phyloP scores from a whole-genome alignment of 768 basidiomycete species.

The Macrolepiota fuliginosa region DNA sequence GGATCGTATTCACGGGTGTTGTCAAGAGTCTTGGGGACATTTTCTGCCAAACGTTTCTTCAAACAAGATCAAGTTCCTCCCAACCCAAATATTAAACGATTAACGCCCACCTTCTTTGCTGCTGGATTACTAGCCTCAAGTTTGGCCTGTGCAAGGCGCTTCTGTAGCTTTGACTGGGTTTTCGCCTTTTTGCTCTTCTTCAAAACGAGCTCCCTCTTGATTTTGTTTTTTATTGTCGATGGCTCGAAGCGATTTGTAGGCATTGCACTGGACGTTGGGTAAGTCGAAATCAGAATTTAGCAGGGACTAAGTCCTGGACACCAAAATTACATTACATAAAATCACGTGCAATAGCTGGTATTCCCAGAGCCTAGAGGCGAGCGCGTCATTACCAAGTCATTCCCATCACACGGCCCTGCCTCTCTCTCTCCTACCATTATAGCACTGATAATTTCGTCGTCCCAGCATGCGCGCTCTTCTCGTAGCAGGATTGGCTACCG shows the following conservation, averaged over 20 bases:
- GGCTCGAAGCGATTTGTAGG: constrained; percentile 56
- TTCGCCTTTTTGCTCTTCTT: constrained; percentile 76
- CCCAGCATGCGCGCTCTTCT: constrained; percentile 2
- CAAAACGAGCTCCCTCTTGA: constrained; percentile 78
- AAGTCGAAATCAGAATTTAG: too few species aligned
- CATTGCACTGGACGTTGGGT: constrained; percentile 27
- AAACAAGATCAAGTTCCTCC: not conserved
- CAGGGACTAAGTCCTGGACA: too few species aligned
- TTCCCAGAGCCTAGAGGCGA: too few species aligned
- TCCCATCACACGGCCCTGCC: not conserved
- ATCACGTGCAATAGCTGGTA: too few species aligned
- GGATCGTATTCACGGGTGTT: constrained; percentile 88
- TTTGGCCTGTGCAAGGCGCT: constrained; percentile 75
- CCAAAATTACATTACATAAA: not conserved
- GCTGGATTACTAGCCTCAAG: constrained; percentile 73
- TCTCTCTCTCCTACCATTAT: not conserved
- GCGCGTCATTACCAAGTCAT: too few species aligned
- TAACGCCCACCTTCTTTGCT: constrained; percentile 63
- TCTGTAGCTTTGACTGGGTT: constrained; percentile 76
- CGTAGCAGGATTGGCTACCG: constrained; percentile 1
- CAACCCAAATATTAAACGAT: not conserved
- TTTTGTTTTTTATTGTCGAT: constrained; percentile 80
- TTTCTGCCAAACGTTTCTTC: constrained; percentile 80
- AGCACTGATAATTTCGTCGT: not conserved
- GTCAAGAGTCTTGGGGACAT: constrained; percentile 90